These are phyloP conservation scores for Hymenoscyphus fructigenus DNA, from an alignment of 2,329 filamentous ascomycete species.

Conservation along the genomic window DNA sequence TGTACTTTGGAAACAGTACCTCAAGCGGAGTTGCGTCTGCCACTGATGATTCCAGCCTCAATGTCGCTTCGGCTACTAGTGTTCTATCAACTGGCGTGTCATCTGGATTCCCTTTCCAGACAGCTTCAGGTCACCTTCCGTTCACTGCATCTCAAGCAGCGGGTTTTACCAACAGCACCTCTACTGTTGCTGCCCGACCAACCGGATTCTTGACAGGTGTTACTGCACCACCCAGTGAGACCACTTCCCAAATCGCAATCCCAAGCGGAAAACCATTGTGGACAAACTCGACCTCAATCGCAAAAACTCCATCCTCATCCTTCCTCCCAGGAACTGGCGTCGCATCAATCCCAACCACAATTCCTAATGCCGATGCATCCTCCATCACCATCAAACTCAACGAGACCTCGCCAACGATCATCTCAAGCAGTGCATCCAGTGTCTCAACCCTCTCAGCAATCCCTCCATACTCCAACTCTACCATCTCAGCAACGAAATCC, in stretches of 20 bases:
- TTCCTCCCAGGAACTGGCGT: not conserved
- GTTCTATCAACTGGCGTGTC: not conserved
- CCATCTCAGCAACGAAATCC: not conserved
- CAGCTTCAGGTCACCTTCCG: not conserved
- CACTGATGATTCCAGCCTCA: not conserved
- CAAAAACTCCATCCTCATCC: not conserved
- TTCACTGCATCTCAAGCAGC: not conserved
- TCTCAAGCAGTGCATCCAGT: not conserved
- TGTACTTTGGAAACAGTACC: conserved; percentile 3
- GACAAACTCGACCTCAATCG: not conserved
- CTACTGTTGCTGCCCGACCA: not conserved
- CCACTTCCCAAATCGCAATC: not conserved
- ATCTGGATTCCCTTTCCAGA: not conserved
- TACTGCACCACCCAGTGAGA: too few species aligned
- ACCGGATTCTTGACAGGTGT: not conserved
- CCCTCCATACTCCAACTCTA: not conserved
- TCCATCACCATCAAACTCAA: not conserved
- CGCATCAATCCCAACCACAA: not conserved
- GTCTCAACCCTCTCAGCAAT: not conserved
- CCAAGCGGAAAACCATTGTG: not conserved
- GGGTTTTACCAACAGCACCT: not conserved
- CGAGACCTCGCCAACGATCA: not conserved
- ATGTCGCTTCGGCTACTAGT: not conserved
- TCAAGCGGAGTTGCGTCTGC: not conserved
- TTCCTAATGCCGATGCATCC: too few species aligned